Base-by-base conservation (phyloP, 2,329 filamentous ascomycete species). In the Cladosporium sp. region DNA sequence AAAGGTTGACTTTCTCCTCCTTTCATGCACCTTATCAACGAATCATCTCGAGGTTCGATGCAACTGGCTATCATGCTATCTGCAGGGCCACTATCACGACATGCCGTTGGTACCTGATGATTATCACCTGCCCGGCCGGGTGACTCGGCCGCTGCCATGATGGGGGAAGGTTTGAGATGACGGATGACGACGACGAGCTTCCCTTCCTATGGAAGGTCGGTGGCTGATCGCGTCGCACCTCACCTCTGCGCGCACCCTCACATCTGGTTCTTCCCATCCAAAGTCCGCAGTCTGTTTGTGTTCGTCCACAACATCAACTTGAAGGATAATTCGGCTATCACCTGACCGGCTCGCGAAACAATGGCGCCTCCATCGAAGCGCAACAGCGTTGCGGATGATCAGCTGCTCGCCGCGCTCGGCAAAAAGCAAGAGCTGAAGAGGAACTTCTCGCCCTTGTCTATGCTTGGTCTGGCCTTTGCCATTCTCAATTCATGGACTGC, bases 401-500 rank as follows among this genome's bases (percentile, higher is more conserved):
- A 68, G 43, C 72, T 76, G 53, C 65, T 80, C 59, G 76, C 76
- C n/a, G 69, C 72, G 33, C 63, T 83, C 56, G 81, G 81, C 51
- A 74, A 82, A 62, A 76, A 49, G 65, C 74, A 77, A 43, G 79
- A 82, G 59, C 65, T 83, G 46, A 71, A 78, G 57, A 71, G 80
- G 20, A 77, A 81, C 55, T 82, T 81, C 64, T 78, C 74, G 3
- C 71, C 76, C 29, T 58, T 83, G 48, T 77, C 79, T 20, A 82
- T 83, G 79, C 69, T 83, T 33, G 79, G 79, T 13, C 69, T 83
- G 51, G 80, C 79, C 4, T 83, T 83, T 62, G 79, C 80, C 11
- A 83, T 83, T 56, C 62, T 83, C 40, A 83, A 83, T 60, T 80
- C 78, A 13, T 83, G 80, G 80, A 82, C 79, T 2, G 79, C 80